Conservation (phyloP, 495 filamentous ascomycete species). For the Podospora tetraspora region DNA sequence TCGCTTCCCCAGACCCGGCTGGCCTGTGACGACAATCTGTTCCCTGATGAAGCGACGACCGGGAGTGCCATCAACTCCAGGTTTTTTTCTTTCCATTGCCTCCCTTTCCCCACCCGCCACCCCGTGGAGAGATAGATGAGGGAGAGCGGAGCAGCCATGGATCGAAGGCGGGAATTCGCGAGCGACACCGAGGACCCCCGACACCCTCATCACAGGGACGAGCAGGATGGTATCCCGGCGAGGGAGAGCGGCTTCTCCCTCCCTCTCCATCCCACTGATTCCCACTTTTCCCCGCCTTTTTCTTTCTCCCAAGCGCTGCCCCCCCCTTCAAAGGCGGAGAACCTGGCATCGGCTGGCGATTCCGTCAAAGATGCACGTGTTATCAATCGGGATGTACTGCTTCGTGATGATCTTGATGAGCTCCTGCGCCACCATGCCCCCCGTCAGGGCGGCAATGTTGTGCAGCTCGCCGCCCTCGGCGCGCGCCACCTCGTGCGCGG, state of each 20-base stretch:
- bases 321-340: conserved; percentile 42
- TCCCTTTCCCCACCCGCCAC: background rate
- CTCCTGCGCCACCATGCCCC: conserved; percentile 92
- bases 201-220: background rate
- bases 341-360: conserved; percentile 74
- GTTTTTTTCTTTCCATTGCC: background rate
- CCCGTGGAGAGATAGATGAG: background rate
- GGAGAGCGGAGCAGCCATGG: background rate
- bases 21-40: background rate
- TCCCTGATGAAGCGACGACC: too few species aligned
- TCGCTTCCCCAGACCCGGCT: conserved; percentile 5
- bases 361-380: conserved; percentile 90
- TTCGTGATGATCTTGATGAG: conserved; percentile 92
- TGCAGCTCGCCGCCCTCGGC: conserved; percentile 85
- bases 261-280: background rate
- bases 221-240: background rate
- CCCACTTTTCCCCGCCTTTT: background rate
- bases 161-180: background rate
- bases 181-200: background rate
- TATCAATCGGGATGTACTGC: conserved; percentile 93
- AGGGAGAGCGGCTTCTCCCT: background rate
- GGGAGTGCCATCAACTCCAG: background rate
- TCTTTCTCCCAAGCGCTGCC: background rate
- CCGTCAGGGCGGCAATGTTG: conserved; percentile 85
- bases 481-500: conserved; percentile 62